Evolutionary conservation across 208 protist genomes (phyloP).

Genomic region (Crithidia thermophila): DNA sequence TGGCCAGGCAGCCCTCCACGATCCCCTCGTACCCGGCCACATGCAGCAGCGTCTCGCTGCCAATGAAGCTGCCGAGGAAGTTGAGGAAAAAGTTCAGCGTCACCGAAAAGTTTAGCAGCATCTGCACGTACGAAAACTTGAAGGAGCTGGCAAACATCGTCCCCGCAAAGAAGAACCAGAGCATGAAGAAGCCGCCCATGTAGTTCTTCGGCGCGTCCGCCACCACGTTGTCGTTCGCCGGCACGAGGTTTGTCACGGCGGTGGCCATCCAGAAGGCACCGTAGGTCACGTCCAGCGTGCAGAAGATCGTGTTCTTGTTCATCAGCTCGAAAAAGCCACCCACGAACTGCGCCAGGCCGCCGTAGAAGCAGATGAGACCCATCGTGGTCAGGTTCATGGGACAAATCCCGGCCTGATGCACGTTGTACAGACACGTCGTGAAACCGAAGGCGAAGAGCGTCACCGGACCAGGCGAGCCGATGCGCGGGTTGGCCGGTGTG

Average conservation of each 20-base stretch:
- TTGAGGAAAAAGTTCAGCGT: slow-evolving; percentile 45
- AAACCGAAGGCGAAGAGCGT: slow-evolving; percentile 63
- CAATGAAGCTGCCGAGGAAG: slow-evolving; percentile 37
- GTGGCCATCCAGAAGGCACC: slow-evolving; percentile 57
- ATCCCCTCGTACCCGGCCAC: slow-evolving; percentile 61
- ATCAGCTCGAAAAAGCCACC: slow-evolving; percentile 50
- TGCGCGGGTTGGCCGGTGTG: slow-evolving; percentile 25
- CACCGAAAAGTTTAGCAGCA: slow-evolving; percentile 29
- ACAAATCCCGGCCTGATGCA: slow-evolving; percentile 47
- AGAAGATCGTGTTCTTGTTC: slow-evolving; percentile 56
- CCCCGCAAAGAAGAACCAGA: slow-evolving; percentile 37
- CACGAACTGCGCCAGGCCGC: slow-evolving; percentile 54
- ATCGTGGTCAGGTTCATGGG: slow-evolving; percentile 31
- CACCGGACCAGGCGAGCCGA: slow-evolving; percentile 35
- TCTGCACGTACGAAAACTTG: slow-evolving; percentile 24
- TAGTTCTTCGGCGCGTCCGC: slow-evolving; percentile 11
- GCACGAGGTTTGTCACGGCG: slow-evolving; percentile 19
- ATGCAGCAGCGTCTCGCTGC: slow-evolving; percentile 28
- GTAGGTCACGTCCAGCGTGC: slow-evolving; percentile 38
- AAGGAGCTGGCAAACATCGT: slow-evolving; percentile 33
- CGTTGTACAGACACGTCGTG: slow-evolving; percentile 57
- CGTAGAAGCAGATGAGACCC: slow-evolving; percentile 50
- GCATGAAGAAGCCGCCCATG: slow-evolving; percentile 29
- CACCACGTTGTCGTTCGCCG: background rate
- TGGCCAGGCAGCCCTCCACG: slow-evolving; percentile 37